Percentiles rank a stretch among this genome's conserved stretches.
Evolutionary conservation across 441 rosid genomes (phyloP).

Genomic region (Populus tomentosa): DNA sequence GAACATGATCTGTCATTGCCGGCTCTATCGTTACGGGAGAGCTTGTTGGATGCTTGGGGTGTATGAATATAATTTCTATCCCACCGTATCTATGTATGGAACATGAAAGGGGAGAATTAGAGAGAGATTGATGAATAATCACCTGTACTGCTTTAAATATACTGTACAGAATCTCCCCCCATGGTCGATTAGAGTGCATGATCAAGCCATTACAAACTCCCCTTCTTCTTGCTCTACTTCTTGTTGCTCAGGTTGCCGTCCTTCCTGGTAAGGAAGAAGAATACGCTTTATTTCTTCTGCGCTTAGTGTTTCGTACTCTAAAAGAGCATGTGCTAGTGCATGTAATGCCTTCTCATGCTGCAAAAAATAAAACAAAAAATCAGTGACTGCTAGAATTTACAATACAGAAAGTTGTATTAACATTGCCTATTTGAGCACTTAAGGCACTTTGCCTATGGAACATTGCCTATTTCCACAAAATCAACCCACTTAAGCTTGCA

Average conservation of each 20-base stretch:
- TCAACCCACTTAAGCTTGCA: background rate
- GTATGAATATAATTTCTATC: conserved; percentile 15
- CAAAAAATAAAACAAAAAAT: conserved; percentile 6
- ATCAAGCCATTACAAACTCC: conserved; percentile 66
- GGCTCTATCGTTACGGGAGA: conserved; percentile 5
- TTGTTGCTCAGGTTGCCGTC: conserved; percentile 55
- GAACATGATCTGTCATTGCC: background rate
- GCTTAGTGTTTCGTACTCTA: conserved; percentile 81
- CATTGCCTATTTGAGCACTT: background rate
- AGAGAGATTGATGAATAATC: conserved; percentile 20
- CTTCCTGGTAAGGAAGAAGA: conserved; percentile 62
- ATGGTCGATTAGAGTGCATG: background rate
- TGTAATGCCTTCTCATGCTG: conserved; percentile 98
- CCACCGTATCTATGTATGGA: conserved; percentile 5
- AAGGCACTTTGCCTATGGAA: background rate
- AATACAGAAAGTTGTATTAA: background rate
- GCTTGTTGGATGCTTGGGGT: conserved; percentile 11
- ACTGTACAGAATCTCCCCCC: conserved; percentile 39
- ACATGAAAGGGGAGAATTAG: conserved; percentile 9
- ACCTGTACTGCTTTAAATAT: conserved; percentile 39
- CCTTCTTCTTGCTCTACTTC: conserved; percentile 50
- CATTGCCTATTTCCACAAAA: background rate
- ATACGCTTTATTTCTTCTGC: conserved; percentile 83
- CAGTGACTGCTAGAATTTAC: background rate
- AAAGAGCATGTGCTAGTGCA: conserved; percentile 79